Conservation (phyloP, 345 rosid species). For the Turritis glabra region DNA sequence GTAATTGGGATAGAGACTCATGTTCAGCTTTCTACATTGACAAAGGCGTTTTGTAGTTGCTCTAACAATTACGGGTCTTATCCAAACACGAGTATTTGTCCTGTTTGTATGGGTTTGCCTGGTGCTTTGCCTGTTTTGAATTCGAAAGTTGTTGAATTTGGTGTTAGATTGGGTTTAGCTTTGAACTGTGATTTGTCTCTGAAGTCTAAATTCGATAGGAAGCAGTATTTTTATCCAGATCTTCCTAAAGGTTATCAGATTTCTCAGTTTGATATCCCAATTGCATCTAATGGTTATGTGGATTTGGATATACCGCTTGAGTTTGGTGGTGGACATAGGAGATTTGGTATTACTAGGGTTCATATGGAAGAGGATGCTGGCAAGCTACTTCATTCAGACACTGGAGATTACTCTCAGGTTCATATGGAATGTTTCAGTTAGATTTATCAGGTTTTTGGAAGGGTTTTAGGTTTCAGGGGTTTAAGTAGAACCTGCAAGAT, state of each 20-base stretch:
- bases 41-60: conserved; percentile 90
- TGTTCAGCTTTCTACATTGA: conserved; percentile 79
- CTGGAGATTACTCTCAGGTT: conserved; percentile 76
- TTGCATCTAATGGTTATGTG: conserved; percentile 70
- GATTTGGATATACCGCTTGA: conserved; percentile 90
- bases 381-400: conserved; percentile 76
- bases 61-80: conserved; percentile 78
- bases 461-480: conserved; percentile 27
- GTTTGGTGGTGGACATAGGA: conserved; percentile 88
- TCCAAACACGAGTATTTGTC: conserved; percentile 79
- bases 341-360: conserved; percentile 90
- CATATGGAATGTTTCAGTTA: conserved; percentile 7
- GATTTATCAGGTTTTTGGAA: background rate
- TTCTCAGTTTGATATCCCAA: conserved; percentile 94
- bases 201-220: conserved; percentile 88
- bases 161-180: conserved; percentile 83
- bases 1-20: conserved; percentile 96
- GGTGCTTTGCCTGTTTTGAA: conserved; percentile 88
- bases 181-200: conserved; percentile 82
- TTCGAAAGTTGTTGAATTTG: conserved; percentile 82
- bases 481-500: conserved; percentile 1
- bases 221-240: conserved; percentile 96
- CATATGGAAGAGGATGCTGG: conserved; percentile 99
- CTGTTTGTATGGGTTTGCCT: conserved; percentile 97
- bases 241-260: conserved; percentile 97